These are phyloP conservation scores for Aspergillus diversus DNA, from an alignment of 495 filamentous ascomycete genomes.

Conservation along the genomic window DNA sequence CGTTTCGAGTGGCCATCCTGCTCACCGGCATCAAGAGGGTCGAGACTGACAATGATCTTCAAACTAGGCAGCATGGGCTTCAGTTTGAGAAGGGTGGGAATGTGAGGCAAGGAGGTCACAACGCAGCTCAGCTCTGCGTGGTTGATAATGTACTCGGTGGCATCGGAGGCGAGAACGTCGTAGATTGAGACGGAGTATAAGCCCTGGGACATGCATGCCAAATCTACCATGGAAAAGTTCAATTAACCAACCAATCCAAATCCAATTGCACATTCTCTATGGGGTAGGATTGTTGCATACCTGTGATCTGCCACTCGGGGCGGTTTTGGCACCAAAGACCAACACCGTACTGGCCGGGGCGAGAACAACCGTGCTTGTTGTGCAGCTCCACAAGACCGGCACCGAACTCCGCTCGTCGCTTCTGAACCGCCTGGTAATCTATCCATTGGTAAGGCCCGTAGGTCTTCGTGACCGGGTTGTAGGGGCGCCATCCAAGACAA, in stretches of 20 bases:
- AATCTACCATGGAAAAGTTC: conserved; percentile 55
- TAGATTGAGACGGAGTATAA: conserved; percentile 93
- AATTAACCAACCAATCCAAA: background rate
- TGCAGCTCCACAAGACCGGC: conserved; percentile 85
- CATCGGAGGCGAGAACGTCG: conserved; percentile 88
- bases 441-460: conserved; percentile 84
- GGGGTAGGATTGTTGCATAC: conserved; percentile 44
- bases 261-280: background rate
- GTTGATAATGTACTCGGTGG: conserved; percentile 94
- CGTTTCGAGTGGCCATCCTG: conserved; percentile 75
- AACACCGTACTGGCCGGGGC: conserved; percentile 73
- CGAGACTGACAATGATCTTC: conserved; percentile 88
- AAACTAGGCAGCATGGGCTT: conserved; percentile 75
- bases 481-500: conserved; percentile 83
- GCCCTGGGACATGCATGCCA: conserved; percentile 86
- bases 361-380: conserved; percentile 62
- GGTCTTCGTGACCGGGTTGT: conserved; percentile 72
- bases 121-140: conserved; percentile 79
- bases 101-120: conserved; percentile 79
- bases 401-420: conserved; percentile 81
- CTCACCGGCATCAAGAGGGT: conserved; percentile 84
- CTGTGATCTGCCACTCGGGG: conserved; percentile 95
- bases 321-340: conserved; percentile 96
- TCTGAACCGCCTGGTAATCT: conserved; percentile 78
- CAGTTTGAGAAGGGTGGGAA: conserved; percentile 83